Evolutionary conservation across 2,329 filamentous ascomycete species (phyloP).

Genomic region (Fusarium gaditjirri): DNA sequence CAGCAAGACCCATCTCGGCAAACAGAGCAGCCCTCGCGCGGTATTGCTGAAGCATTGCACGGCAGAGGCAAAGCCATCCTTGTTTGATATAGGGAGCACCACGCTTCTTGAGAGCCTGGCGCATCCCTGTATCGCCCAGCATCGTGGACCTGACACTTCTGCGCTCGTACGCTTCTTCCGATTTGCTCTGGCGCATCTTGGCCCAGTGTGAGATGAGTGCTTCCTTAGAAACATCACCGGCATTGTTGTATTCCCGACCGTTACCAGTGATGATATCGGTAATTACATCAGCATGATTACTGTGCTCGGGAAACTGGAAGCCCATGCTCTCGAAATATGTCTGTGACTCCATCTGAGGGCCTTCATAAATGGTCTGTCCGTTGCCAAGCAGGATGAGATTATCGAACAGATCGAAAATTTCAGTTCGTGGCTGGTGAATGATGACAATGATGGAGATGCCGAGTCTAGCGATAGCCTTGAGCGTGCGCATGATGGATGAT

Average conservation of each 20-base stretch:
- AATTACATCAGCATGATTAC: slow-evolving; percentile 67
- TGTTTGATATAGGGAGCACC: slow-evolving; percentile 62
- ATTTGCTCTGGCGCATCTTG: slow-evolving; percentile 40
- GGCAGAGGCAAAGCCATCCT: slow-evolving; percentile 61
- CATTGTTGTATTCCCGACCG: slow-evolving; percentile 60
- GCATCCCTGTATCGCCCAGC: slow-evolving; percentile 50
- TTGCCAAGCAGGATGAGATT: slow-evolving; percentile 64
- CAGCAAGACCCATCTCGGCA: slow-evolving; percentile 64
- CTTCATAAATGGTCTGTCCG: slow-evolving; percentile 66
- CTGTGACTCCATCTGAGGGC: slow-evolving; percentile 55
- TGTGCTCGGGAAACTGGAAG: slow-evolving; percentile 60
- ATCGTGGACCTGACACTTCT: slow-evolving; percentile 39
- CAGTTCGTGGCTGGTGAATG: slow-evolving; percentile 68
- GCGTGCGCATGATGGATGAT: slow-evolving; percentile 64
- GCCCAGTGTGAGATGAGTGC: slow-evolving; percentile 62
- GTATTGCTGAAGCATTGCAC: slow-evolving; percentile 67
- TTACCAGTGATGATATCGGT: slow-evolving; percentile 72
- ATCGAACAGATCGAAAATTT: slow-evolving; percentile 69
- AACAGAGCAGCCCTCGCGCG: slow-evolving; percentile 61
- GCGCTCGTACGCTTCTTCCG: slow-evolving; percentile 20
- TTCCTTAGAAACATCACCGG: slow-evolving; percentile 59
- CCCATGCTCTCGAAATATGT: slow-evolving; percentile 64
- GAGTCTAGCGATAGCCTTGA: slow-evolving; percentile 63
- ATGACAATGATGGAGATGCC: slow-evolving; percentile 68
- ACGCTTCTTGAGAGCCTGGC: slow-evolving; percentile 58